Conservation (phyloP, 169 alveolate species). For the Theileria parva region DNA sequence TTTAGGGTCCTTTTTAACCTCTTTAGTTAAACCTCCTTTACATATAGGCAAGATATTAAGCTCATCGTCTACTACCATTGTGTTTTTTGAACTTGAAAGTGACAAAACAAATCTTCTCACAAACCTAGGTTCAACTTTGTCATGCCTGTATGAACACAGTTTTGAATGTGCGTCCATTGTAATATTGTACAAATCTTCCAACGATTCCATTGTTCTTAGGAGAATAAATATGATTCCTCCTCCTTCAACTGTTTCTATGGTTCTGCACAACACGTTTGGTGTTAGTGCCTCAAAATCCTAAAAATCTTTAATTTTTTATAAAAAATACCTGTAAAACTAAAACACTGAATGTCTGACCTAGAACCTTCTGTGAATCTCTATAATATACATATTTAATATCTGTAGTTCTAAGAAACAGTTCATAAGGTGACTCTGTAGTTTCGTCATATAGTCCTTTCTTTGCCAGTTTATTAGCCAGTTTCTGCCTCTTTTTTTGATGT, state of each 20-base stretch:
- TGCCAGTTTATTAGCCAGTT: slow-evolving; percentile 90
- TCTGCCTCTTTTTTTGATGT: slow-evolving; percentile 93
- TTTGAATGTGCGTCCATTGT: slow-evolving; percentile 96
- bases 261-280: slow-evolving; percentile 99
- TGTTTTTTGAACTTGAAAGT: slow-evolving; percentile 81
- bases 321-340: slow-evolving; percentile 84
- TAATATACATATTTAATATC: slow-evolving; percentile 96
- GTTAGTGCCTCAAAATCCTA: slow-evolving; percentile 98
- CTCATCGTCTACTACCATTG: slow-evolving; percentile 98
- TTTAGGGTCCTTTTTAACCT: slow-evolving; percentile 17
- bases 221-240: slow-evolving; percentile 94
- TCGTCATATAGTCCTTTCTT: slow-evolving; percentile 91
- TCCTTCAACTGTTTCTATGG: slow-evolving; percentile 99
- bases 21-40: slow-evolving; percentile 50
- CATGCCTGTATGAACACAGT: slow-evolving; percentile 84
- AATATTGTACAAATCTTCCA: slow-evolving; percentile 79
- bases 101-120: slow-evolving; percentile 91
- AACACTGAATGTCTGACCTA: slow-evolving; percentile 97
- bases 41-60: slow-evolving; percentile 95
- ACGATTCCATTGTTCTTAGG: slow-evolving; percentile 85
- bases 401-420: slow-evolving; percentile 90
- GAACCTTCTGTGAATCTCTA: slow-evolving; percentile 92
- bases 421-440: slow-evolving; percentile 96
- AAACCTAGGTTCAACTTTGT: slow-evolving; percentile 90
- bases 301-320: not conserved